Evolutionary conservation across 306 rosid genomes (phyloP).

Genomic region (Albizia julibrissin): DNA sequence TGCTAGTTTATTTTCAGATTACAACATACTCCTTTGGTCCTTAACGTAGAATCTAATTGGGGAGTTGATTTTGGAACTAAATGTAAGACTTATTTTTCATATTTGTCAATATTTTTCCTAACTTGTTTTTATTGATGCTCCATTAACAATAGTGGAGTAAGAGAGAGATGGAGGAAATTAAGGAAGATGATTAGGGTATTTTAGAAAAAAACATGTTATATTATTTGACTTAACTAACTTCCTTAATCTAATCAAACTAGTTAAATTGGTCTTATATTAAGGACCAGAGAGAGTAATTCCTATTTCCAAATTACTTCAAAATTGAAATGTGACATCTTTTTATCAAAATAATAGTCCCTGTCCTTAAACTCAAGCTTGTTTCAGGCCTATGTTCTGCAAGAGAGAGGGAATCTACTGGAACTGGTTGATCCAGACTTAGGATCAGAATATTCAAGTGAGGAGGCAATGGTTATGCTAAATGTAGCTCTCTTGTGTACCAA

Average conservation of each 20-base stretch:
- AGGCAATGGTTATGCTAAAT: slow-evolving; percentile 77
- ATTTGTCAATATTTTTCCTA: too few relatives aligned
- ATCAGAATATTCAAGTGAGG: slow-evolving; percentile 71
- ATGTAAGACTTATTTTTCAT: too few relatives aligned
- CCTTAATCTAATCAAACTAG: too few relatives aligned
- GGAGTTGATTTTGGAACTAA: too few relatives aligned
- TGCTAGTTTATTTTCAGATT: not conserved
- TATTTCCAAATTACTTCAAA: not conserved
- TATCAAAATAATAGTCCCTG: not conserved
- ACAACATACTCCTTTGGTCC: not conserved
- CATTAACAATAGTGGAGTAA: too few relatives aligned
- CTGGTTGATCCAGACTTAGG: slow-evolving; percentile 89
- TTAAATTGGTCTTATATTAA: too few relatives aligned
- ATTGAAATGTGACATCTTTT: not conserved
- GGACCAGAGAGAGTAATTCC: not conserved
- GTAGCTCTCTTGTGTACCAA: slow-evolving; percentile 89
- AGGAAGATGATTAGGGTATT: too few relatives aligned
- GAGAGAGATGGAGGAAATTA: too few relatives aligned
- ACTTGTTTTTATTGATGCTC: too few relatives aligned
- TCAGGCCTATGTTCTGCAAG: slow-evolving; percentile 94
- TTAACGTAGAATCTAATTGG: too few relatives aligned
- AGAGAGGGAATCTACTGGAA: slow-evolving; percentile 79
- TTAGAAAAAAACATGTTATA: too few relatives aligned
- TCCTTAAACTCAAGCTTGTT: slow-evolving; percentile 37
- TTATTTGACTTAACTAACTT: too few relatives aligned